Base-by-base conservation (phyloP, 192 early-diverging fungal species). In the Coemansia asiatica region DNA sequence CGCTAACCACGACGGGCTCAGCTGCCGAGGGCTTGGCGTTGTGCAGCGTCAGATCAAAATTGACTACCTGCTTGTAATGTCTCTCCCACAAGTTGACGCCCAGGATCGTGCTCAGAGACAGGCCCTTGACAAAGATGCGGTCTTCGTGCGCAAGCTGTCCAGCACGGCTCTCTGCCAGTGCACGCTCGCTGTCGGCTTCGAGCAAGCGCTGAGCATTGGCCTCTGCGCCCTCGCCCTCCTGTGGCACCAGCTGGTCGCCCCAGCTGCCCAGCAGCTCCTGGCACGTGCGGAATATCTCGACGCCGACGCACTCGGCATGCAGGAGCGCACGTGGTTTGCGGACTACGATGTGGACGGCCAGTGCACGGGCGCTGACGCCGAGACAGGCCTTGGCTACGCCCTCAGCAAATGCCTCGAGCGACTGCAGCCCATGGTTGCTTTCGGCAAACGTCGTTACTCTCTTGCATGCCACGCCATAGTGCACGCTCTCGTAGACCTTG, bases 1-100 rank as follows among this genome's bases (percentile, higher is more conserved):
- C 92, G 6, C 70, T 49, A 27, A 72, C 31, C 31, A 33, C 59
- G n/a, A 40, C 60, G 5, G 53, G 35, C 36, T 22, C 40, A 27
- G 23, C 21, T 16, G 28, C 26, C 12, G 64, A 55, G 23, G 29
- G 22, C 59, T 67, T 73, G 7, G 74, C 60, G 0, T 62, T 49
- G 65, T 75, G 74, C 15, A 84, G 65, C 13, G 76, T 76, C 49
- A 94, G 87, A n/a, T 84, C 83, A 28, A 95, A 71, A 61, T 91
- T 92, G 61, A 99, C 69, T 4, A 94, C 76, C 69, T 99, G 97
- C 69, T 93, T 94, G 78, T 95, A 93, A 64, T 94, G 90, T 22
- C 96, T 84, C 75, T 99, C 97, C 92, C 94, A 96, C 15, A 93
- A 89, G 71, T 97, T 94, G 12, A 99, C 90, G 23, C 97, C 97